These are phyloP conservation scores for Rusavskia elegans DNA, from an alignment of 495 filamentous ascomycete species.

Conservation along the genomic window DNA sequence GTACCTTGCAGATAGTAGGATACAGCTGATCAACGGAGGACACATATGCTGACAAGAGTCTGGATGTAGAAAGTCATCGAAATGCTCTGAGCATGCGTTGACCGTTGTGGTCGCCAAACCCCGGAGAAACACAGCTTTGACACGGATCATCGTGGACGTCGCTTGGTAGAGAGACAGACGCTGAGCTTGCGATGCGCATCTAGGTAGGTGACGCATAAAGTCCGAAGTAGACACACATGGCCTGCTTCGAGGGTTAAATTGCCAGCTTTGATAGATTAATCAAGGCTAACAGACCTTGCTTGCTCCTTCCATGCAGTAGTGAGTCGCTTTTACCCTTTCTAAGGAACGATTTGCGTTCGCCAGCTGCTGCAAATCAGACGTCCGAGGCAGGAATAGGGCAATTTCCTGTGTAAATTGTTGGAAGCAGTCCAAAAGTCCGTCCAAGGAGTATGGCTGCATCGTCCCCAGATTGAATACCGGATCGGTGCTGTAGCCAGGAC, in stretches of 20 bases:
- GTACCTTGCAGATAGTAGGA: too few species aligned
- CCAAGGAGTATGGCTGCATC: slow-evolving; percentile 76
- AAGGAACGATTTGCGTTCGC: slow-evolving; percentile 41
- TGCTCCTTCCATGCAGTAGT: slow-evolving; percentile 81
- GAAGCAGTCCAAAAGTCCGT: slow-evolving; percentile 43
- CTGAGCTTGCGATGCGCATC: too few species aligned
- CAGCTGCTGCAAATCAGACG: slow-evolving; percentile 72
- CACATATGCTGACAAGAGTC: too few species aligned
- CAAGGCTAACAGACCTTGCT: slow-evolving; percentile 46
- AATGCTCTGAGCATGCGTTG: too few species aligned
- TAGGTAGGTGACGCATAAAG: neutral
- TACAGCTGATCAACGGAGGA: too few species aligned
- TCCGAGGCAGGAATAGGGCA: slow-evolving; percentile 76
- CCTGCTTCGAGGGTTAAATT: neutral
- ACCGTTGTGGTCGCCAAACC: too few species aligned
- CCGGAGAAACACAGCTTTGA: too few species aligned
- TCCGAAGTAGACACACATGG: slow-evolving; percentile 1
- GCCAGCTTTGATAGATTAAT: neutral
- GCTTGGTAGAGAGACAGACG: too few species aligned
- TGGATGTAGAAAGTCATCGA: too few species aligned
- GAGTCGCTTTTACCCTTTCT: slow-evolving; percentile 50
- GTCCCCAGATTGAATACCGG: slow-evolving; percentile 67
- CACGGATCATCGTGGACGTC: too few species aligned
- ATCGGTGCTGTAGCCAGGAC: slow-evolving; percentile 62
- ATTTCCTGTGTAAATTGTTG: slow-evolving; percentile 32